Conservation (phyloP, 2,329 filamentous ascomycete species). For the Fusarium sp. region DNA sequence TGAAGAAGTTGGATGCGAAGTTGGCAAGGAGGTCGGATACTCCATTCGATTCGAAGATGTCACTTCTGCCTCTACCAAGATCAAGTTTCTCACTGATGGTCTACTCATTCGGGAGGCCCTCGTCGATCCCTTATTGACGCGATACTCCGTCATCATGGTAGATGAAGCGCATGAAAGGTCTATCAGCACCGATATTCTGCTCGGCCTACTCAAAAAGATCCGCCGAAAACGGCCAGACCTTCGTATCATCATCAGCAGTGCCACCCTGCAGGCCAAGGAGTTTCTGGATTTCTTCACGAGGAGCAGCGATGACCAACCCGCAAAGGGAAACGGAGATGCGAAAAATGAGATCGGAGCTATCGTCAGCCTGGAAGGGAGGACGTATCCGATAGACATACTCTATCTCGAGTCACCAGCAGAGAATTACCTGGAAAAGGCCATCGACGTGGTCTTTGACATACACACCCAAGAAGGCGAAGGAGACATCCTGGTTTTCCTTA, state of each 20-base stretch:
- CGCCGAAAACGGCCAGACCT: slow-evolving; percentile 82
- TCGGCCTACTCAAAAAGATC: slow-evolving; percentile 94
- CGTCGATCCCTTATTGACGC: slow-evolving; percentile 88
- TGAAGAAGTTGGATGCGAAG: slow-evolving; percentile 85
- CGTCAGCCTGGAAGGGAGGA: slow-evolving; percentile 87
- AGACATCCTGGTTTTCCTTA: slow-evolving; percentile 91
- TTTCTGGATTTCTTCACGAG: slow-evolving; percentile 82
- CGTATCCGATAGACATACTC: slow-evolving; percentile 88
- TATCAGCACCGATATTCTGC: slow-evolving; percentile 89
- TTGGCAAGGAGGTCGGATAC: slow-evolving; percentile 93
- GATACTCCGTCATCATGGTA: slow-evolving; percentile 97
- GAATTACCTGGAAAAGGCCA: slow-evolving; percentile 86
- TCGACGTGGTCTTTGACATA: slow-evolving; percentile 88
- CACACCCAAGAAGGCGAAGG: slow-evolving; percentile 84
- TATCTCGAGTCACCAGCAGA: slow-evolving; percentile 84
- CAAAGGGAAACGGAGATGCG: slow-evolving; percentile 45
- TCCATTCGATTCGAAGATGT: slow-evolving; percentile 94
- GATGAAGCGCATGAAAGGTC: slow-evolving; percentile 97
- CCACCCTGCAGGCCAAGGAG: slow-evolving; percentile 89
- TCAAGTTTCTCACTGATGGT: slow-evolving; percentile 97
- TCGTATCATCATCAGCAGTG: slow-evolving; percentile 91
- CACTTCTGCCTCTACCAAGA: slow-evolving; percentile 84
- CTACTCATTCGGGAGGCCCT: slow-evolving; percentile 91
- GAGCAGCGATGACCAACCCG: slow-evolving; percentile 52
- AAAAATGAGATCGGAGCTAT: slow-evolving; percentile 62